A percentile compares a stretch with the other conserved stretches of the same genome.
phyloP scores from a whole-genome alignment of 768 basidiomycete genomes.

The Rhizopogon vinicolor region DNA sequence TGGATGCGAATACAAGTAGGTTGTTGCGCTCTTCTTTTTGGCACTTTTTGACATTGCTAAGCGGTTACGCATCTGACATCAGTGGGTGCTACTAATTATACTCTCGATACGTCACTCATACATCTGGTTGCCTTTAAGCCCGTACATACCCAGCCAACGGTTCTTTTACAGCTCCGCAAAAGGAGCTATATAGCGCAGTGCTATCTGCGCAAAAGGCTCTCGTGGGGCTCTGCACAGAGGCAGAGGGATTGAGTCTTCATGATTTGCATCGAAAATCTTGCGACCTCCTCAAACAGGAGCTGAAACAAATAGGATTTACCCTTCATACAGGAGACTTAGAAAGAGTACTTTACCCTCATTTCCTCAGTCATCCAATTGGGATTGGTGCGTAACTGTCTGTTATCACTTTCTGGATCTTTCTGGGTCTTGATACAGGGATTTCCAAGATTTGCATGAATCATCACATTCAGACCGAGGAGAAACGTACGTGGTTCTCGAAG shows the following conservation, averaged over 20 bases:
- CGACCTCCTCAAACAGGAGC: constrained; percentile 60
- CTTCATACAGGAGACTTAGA: constrained; percentile 53
- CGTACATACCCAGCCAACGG: constrained; percentile 89
- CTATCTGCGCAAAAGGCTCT: constrained; percentile 69
- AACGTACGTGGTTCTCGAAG: constrained; percentile 34
- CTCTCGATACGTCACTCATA: constrained; percentile 3
- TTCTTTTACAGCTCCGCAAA: constrained; percentile 71
- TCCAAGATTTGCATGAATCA: constrained; percentile 85
- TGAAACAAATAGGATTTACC: constrained; percentile 57
- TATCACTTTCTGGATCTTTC: not conserved
- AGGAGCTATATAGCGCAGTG: constrained; percentile 80
- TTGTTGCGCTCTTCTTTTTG: constrained; percentile 5
- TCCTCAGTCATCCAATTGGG: constrained; percentile 87
- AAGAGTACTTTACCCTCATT: constrained; percentile 84
- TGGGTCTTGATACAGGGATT: constrained; percentile 4
- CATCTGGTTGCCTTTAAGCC: constrained; percentile 36
- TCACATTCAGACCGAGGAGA: constrained; percentile 50
- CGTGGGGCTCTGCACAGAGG: constrained; percentile 55
- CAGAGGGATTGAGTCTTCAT: constrained; percentile 54
- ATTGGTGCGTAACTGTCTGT: constrained; percentile 49
- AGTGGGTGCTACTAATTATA: constrained; percentile 42
- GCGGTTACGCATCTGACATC: constrained; percentile 93
- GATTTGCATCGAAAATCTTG: constrained; percentile 77
- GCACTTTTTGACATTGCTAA: constrained; percentile 22
- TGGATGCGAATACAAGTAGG: constrained; percentile 87